Conservation (phyloP, 1,284 basidiomycete genomes). For the Cronartium ribicola region DNA sequence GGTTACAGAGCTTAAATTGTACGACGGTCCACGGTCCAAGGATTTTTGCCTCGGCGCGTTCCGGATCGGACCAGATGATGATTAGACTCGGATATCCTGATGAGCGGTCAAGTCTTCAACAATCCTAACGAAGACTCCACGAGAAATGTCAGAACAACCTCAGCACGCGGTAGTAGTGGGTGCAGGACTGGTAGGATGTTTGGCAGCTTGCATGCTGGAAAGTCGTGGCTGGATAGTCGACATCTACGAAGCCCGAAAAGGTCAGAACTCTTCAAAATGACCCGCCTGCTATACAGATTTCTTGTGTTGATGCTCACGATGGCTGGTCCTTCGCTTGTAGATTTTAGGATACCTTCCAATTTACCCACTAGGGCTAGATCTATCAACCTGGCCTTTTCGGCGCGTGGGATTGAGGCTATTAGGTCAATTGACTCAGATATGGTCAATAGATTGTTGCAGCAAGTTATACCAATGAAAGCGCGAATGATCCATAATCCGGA, state of each 20-base stretch:
- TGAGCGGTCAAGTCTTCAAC: too few relatives aligned
- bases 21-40: too few relatives aligned
- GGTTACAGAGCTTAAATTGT: too few relatives aligned
- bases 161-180: conserved; percentile 60
- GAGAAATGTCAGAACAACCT: conserved; percentile 31
- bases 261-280: conserved; percentile 52
- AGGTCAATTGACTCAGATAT: conserved; percentile 70
- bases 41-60: too few relatives aligned
- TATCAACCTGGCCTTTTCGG: conserved; percentile 93
- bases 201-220: conserved; percentile 78
- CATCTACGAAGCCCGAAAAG: conserved; percentile 80
- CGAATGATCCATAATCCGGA: conserved; percentile 84
- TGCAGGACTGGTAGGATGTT: conserved; percentile 90
- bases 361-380: conserved; percentile 58
- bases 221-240: conserved; percentile 83
- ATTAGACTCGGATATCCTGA: too few relatives aligned
- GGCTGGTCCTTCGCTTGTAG: conserved; percentile 42
- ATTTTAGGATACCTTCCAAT: conserved; percentile 34
- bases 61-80: too few relatives aligned
- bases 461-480: conserved; percentile 87
- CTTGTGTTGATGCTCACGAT: conserved; percentile 16
- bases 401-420: conserved; percentile 82
- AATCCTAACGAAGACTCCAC: not conserved
- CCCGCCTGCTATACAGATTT: not conserved
- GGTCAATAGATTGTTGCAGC: conserved; percentile 68